A percentile compares a stretch with the other conserved stretches of the same genome.
Conservation (phyloP, 768 basidiomycete genomes). For the Glaciozyma martinii region DNA sequence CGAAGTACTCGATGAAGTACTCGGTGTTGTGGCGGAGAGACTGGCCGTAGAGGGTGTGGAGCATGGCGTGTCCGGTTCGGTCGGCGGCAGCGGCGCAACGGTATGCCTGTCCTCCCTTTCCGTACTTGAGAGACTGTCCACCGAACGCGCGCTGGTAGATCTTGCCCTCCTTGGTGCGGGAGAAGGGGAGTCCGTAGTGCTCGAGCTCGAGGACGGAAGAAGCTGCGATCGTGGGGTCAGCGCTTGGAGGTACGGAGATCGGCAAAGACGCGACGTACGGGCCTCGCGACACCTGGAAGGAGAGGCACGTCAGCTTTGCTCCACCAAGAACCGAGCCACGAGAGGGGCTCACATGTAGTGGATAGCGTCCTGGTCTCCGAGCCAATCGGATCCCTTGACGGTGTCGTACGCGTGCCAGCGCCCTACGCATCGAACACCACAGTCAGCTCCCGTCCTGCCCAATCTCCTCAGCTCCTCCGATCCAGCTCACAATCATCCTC, state of each 20-base stretch:
- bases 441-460: not conserved
- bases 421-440: not conserved
- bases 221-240: constrained; percentile 4
- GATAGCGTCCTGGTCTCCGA: constrained; percentile 93
- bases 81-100: constrained; percentile 98
- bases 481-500: constrained; percentile 99
- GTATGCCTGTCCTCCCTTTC: constrained; percentile 98
- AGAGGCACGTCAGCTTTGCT: not conserved
- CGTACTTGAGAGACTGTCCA: constrained; percentile 91
- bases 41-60: constrained; percentile 98
- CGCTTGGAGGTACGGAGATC: not conserved
- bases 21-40: constrained; percentile 98
- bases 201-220: constrained; percentile 59
- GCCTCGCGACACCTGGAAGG: constrained; percentile 65
- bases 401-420: constrained; percentile 34
- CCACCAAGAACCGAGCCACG: not conserved
- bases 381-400: constrained; percentile 99
- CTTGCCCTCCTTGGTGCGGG: constrained; percentile 95
- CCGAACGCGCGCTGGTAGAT: constrained; percentile 99
- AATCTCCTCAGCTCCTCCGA: constrained; percentile 67
- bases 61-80: constrained; percentile 93
- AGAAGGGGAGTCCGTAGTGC: constrained; percentile 97
- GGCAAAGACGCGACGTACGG: constrained; percentile 48
- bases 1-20: constrained; percentile 99
- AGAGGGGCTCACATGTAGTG: constrained; percentile 67